A percentile compares a stretch with the other conserved stretches of the same genome.
These are phyloP conservation scores for Tuber borchii DNA, from an alignment of 495 filamentous ascomycete species.

Conservation along the genomic window DNA sequence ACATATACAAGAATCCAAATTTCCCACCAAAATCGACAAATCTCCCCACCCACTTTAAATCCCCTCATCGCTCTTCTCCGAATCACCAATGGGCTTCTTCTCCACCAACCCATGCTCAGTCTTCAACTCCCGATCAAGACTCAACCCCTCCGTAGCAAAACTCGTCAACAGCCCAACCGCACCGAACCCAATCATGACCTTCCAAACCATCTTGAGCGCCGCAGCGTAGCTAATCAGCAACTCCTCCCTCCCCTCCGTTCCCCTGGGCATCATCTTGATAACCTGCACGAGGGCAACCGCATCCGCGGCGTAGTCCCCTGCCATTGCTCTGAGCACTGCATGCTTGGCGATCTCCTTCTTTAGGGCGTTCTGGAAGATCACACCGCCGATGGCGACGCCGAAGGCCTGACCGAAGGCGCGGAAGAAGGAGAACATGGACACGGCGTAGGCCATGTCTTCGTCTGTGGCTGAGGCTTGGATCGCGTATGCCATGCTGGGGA, in stretches of 20 bases:
- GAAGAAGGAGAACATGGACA: constrained; percentile 55
- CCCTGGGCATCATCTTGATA: constrained; percentile 52
- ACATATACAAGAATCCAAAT: background rate
- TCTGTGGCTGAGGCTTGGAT: constrained; percentile 48
- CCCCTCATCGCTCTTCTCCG: constrained; percentile 7
- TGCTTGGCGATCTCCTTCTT: constrained; percentile 46
- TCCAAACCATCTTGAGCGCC: constrained; percentile 55
- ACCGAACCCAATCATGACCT: constrained; percentile 50
- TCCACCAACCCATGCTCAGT: constrained; percentile 48
- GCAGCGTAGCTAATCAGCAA: constrained; percentile 54
- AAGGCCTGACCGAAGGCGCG: constrained; percentile 53
- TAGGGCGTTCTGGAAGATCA: constrained; percentile 58
- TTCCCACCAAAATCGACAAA: background rate
- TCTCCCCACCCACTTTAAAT: background rate
- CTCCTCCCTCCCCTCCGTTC: constrained; percentile 45
- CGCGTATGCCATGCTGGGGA: constrained; percentile 49
- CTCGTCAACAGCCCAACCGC: constrained; percentile 50
- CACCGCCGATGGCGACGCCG: constrained; percentile 51
- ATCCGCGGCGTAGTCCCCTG: constrained; percentile 51
- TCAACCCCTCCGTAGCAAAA: constrained; percentile 51
- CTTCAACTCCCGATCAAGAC: constrained; percentile 50
- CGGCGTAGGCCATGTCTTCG: constrained; percentile 52
- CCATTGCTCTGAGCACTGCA: constrained; percentile 46
- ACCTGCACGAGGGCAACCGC: constrained; percentile 55
- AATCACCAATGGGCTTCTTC: constrained; percentile 35